A percentile compares a stretch with the other conserved stretches of the same genome.
Evolutionary conservation across 805 yeast genomes (phyloP).

Genomic region (Candida jianshihensis): DNA sequence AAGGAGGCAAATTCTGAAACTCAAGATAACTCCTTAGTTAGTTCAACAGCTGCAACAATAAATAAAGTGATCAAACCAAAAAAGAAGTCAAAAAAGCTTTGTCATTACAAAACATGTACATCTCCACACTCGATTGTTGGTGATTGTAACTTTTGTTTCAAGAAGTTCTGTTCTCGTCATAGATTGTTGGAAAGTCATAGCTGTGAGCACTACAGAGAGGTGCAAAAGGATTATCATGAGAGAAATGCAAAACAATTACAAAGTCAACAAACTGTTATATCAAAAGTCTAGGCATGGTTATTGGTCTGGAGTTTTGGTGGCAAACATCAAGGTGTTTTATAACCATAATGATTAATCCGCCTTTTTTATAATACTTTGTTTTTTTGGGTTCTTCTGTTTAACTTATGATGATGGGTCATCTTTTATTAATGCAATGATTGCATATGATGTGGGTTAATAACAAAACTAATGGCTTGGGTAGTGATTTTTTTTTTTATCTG

Average conservation of each 20-base stretch:
- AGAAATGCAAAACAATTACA: slow-evolving; percentile 56
- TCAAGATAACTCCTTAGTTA: slow-evolving; percentile 1
- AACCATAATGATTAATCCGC: no score
- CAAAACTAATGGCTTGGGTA: no score
- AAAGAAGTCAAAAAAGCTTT: slow-evolving; percentile 24
- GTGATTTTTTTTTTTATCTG: no score
- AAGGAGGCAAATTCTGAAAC: background rate
- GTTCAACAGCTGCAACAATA: slow-evolving; percentile 1
- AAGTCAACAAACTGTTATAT: slow-evolving; percentile 52
- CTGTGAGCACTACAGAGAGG: slow-evolving; percentile 52
- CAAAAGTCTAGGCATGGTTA: slow-evolving; percentile 46
- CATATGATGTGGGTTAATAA: no score
- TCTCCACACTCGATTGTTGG: slow-evolving; percentile 43
- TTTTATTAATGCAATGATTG: no score
- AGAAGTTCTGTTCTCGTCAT: slow-evolving; percentile 61
- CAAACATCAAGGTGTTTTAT: no score
- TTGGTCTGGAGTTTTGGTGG: no score
- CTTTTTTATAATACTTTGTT: no score
- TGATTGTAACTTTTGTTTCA: slow-evolving; percentile 55
- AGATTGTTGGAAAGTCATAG: slow-evolving; percentile 54
- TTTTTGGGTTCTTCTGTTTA: no score
- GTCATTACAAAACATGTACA: slow-evolving; percentile 19
- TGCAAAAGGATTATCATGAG: slow-evolving; percentile 55
- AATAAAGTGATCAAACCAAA: slow-evolving; percentile 14
- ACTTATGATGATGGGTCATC: no score